phyloP scores from a whole-genome alignment of 768 basidiomycete genomes.

The Kwoniella newhampshirensis region DNA sequence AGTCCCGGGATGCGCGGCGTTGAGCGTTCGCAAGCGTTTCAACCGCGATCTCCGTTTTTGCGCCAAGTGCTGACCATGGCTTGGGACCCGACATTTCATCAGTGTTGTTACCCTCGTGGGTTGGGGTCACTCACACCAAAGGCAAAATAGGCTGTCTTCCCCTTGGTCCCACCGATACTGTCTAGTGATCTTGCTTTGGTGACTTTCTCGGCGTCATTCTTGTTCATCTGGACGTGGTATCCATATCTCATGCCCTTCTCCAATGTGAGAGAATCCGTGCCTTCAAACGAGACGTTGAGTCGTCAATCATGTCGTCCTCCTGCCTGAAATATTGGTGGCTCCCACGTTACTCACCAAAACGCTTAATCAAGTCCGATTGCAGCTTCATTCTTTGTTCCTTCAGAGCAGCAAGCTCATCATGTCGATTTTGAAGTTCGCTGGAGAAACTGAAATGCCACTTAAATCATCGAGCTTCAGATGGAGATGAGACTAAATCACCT shows the following conservation, averaged over 20 bases:
- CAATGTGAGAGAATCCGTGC: conserved; percentile 13
- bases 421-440: conserved; percentile 21
- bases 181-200: conserved; percentile 33
- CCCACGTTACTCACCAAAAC: conserved; percentile 23
- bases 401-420: conserved; percentile 21
- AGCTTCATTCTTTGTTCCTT: conserved; percentile 25
- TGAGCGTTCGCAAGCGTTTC: conserved; percentile 38
- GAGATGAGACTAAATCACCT: conserved; percentile 26
- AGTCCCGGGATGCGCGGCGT: conserved; percentile 62
- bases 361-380: conserved; percentile 27
- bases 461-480: background rate
- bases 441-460: conserved; percentile 25
- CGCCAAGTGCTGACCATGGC: conserved; percentile 45
- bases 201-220: conserved; percentile 29
- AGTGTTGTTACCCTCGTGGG: too few species aligned
- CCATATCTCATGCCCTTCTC: conserved; percentile 22
- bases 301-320: too few species aligned
- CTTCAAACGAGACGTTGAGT: background rate
- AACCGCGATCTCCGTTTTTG: conserved; percentile 29
- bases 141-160: conserved; percentile 31
- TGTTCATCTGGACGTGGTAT: conserved; percentile 25
- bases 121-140: conserved; percentile 30
- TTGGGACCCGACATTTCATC: conserved; percentile 5
- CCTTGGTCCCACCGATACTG: conserved; percentile 22
- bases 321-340: too few species aligned